These are phyloP conservation scores for Neonectria neomacrospora DNA, from an alignment of 2,329 filamentous ascomycete species.

Conservation along the genomic window DNA sequence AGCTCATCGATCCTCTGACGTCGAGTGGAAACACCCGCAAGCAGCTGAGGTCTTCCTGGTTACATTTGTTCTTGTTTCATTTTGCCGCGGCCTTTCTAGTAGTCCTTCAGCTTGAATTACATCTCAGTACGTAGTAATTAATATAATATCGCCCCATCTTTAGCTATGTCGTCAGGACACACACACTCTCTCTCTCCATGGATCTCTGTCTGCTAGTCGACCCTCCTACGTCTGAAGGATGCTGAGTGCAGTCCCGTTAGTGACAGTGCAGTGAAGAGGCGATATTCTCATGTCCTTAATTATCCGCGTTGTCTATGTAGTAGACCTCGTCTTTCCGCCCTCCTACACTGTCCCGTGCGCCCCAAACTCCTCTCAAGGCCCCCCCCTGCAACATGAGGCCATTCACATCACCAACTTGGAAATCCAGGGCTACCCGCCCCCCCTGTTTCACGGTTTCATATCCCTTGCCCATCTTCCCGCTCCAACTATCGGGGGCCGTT, in stretches of 20 bases:
- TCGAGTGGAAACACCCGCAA: neutral
- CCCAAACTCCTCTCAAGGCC: neutral
- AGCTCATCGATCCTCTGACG: neutral
- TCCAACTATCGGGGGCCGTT: neutral
- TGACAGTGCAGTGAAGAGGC: neutral
- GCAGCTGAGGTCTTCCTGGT: neutral
- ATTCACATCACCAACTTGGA: conserved; percentile 4
- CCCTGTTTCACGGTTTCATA: conserved; percentile 2
- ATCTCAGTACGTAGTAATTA: too few relatives aligned
- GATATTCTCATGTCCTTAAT: neutral
- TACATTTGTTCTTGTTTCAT: neutral
- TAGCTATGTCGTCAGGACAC: too few relatives aligned
- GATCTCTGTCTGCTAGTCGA: too few relatives aligned
- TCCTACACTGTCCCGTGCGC: too few relatives aligned
- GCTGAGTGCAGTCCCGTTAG: neutral
- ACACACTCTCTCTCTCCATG: neutral
- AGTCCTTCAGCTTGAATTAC: neutral
- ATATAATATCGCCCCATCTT: too few relatives aligned
- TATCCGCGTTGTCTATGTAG: neutral
- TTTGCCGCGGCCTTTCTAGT: neutral
- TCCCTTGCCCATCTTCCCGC: neutral
- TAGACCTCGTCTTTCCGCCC: neutral
- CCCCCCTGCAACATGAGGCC: neutral
- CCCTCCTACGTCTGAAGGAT: neutral
- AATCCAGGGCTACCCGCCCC: neutral